phyloP scores from a whole-genome alignment of 768 basidiomycete species.

The Coprinopsis sp. region DNA sequence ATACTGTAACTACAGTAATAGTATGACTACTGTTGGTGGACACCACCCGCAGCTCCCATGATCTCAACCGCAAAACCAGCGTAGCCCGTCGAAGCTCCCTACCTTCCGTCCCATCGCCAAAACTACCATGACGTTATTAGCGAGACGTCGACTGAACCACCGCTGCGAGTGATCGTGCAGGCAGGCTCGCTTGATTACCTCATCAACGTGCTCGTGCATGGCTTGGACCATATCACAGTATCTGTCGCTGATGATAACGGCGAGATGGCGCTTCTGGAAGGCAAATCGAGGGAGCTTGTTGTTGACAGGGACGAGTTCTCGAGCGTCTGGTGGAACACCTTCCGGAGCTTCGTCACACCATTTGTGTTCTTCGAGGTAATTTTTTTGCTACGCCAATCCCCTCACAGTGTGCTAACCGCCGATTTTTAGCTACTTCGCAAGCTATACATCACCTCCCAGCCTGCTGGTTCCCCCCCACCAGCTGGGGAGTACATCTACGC shows the following conservation, averaged over 20 bases:
- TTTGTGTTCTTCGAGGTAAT: conserved; percentile 81
- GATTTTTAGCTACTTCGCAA: conserved; percentile 70
- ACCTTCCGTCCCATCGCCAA: conserved; percentile 66
- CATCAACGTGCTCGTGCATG: conserved; percentile 72
- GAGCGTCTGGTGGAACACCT: conserved; percentile 78
- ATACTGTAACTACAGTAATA: no score
- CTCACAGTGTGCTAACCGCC: no score
- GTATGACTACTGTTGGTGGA: no score
- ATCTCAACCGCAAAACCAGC: conserved; percentile 74
- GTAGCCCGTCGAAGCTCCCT: conserved; percentile 71
- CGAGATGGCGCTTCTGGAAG: conserved; percentile 72
- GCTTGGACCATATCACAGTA: conserved; percentile 71
- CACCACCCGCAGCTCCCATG: no score
- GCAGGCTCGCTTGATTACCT: conserved; percentile 74
- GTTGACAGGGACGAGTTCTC: conserved; percentile 74
- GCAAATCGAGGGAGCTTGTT: conserved; percentile 65
- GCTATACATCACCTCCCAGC: conserved; percentile 56
- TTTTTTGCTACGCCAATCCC: conserved; percentile 7
- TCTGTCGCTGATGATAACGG: conserved; percentile 85
- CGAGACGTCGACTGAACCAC: conserved; percentile 64
- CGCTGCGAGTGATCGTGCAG: conserved; percentile 71
- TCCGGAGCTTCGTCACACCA: conserved; percentile 77
- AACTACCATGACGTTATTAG: conserved; percentile 50
- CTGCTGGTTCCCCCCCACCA: conserved; percentile 35
- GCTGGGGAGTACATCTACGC: conserved; percentile 45